These are phyloP conservation scores for Persicaria maculosa DNA, from an alignment of 148 eudicot genomes.

Conservation along the genomic window DNA sequence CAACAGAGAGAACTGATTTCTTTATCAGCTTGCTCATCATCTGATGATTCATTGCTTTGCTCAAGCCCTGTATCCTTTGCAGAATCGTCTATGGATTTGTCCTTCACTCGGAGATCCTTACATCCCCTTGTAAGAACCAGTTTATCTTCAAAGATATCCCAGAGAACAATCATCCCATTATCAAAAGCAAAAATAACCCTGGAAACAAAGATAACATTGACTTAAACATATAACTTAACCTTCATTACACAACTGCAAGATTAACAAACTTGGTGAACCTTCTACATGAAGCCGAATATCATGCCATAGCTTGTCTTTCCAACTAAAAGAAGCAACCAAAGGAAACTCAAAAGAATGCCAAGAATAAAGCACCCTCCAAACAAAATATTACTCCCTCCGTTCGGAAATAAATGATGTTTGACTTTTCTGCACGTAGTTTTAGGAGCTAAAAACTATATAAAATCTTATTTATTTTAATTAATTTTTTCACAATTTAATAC, in stretches of 20 bases:
- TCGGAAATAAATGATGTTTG: no score
- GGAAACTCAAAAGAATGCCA: background rate
- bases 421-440: no score
- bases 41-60: conserved; percentile 24
- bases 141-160: conserved; percentile 71
- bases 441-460: no score
- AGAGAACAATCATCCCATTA: conserved; percentile 72
- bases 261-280: background rate
- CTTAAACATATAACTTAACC: background rate
- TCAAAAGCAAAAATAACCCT: conserved; percentile 81
- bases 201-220: conserved; percentile 22
- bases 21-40: conserved; percentile 50
- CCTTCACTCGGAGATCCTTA: conserved; percentile 45
- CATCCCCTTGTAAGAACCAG: conserved; percentile 54
- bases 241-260: background rate
- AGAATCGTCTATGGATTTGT: conserved; percentile 22
- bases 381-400: background rate
- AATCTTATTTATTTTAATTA: no score
- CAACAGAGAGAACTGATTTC: conserved; percentile 88
- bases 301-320: background rate
- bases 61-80: conserved; percentile 27
- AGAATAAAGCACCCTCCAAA: background rate
- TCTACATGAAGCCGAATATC: background rate
- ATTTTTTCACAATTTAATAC: no score
- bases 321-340: background rate